Evolutionary conservation across 768 basidiomycete genomes (phyloP), one percentile per base, ranked within the genome.

Genomic region (Rickenella mellea): DNA sequence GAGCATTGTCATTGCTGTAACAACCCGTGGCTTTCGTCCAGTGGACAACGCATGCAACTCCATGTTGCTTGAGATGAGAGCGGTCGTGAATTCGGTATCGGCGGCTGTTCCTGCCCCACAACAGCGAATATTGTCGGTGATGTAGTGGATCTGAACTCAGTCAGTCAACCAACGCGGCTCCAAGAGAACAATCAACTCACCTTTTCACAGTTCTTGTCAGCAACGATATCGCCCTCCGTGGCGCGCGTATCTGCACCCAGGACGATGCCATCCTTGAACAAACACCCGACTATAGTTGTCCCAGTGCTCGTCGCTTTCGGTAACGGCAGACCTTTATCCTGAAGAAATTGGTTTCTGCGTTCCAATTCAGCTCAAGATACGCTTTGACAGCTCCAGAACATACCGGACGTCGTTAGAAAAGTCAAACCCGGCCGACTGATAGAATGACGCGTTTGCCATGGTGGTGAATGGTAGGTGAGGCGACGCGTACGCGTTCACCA

Each of bases 201-300:
- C 84, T 99, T 99, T 69, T 98, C 96, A 64, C 96, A 99, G 66
- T 99, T 99, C 77, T 99, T 98, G 69, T 98, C 94, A 0, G 90
- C 90, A 21, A 99, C 89, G 50, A 98, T 97, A 19, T 77, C 75
- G 1, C 94, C 96, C 47, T 82, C 88, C 0, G 96, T 98, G 4
- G 96, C 93, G 53, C 94, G 74, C 1, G 96, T 99, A 62, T 98
- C 96, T 11, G 96, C 96, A 35, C 94, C 96, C 5, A 99, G 75
- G 14, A 94, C 76, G 51, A 99, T 81, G 5, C 96, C 96, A 56
- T 89, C 88, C 51, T 80, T 82, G 63, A 85, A 97, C 42, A 96
- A 64, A 55, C 90, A 90, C 21, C 96, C 96, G 14, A 99, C 96
- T 68, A 99, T 98, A 38, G 94, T 99, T 4, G 94, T 99, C 52